Evolutionary conservation across 768 basidiomycete species (phyloP), one percentile per base, ranked within the genome.

Genomic region (Tylopilus sp.): DNA sequence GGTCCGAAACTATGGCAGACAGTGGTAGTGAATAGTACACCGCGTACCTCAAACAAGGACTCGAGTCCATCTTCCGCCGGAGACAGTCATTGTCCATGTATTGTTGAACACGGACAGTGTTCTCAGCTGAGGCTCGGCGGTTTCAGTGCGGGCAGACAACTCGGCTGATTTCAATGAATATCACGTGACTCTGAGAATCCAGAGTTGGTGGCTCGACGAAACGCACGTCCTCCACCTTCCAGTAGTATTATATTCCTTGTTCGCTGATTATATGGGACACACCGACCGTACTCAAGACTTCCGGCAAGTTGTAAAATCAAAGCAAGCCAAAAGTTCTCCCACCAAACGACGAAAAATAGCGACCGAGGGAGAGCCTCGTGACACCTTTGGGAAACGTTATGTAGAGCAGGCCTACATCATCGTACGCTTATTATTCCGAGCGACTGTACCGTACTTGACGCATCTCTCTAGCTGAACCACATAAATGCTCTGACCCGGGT

Each of bases 41-140:
- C 71, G 75, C 76, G 73, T 71, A 71, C 87, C 84, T 89, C 87
- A 89, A 88, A 89, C 86, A 71, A 81, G 79, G 83, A 85, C 76
- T 45, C 53, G 51, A 42, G n/a, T 66, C 58, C 43, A 43, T 76
- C 63, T 76, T 45, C 68, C 75, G 71, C 65, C 50, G 54, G 61
- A 68, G 63, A 55, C 57, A 52, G 36, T 47, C 30, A 50, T 45
- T 59, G 48, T 53, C 54, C 48, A 44, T 11, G 31, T 52, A 22
- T 3, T 21, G 37, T 37, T 30, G 30, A 31, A n/a, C 40, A 37
- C 55, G 56, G 57, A 56, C 67, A 65, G 56, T 44, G 65, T 57
- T 26, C n/a, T 51, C 38, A 50, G 37, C 54, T 48, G n/a, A n/a
- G n/a, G n/a, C 57, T 33, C 40, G 57, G 68, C 66, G 72, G 67